These are phyloP conservation scores for Fusarium sp. DNA, from an alignment of 2,329 filamentous ascomycete genomes.

Conservation along the genomic window DNA sequence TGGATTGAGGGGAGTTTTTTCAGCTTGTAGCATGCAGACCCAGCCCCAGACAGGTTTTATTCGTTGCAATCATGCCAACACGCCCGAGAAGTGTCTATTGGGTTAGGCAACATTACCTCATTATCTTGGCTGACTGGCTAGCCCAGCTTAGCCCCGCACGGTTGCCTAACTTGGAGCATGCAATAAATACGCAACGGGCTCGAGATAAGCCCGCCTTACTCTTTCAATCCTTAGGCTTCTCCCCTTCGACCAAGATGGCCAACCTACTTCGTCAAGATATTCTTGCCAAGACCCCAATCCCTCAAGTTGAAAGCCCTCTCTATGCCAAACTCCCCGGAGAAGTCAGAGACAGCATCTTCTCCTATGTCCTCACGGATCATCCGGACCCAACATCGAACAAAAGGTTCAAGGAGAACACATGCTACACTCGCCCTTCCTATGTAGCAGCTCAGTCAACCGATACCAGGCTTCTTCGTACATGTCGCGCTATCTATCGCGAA, in stretches of 20 bases:
- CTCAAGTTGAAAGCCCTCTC: slow-evolving; percentile 40
- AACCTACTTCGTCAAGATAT: not conserved
- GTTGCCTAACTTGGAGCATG: slow-evolving; percentile 3
- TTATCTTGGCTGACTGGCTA: not conserved
- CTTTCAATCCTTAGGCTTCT: not conserved
- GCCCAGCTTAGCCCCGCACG: slow-evolving; percentile 9
- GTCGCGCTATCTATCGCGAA: slow-evolving; percentile 52
- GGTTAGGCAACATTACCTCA: not conserved
- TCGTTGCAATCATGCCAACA: not conserved
- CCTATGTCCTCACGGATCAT: slow-evolving; percentile 49
- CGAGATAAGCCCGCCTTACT: not conserved
- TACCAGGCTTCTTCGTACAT: slow-evolving; percentile 52
- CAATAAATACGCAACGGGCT: not conserved
- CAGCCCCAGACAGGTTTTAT: not conserved
- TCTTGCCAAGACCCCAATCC: not conserved
- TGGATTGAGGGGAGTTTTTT: not conserved
- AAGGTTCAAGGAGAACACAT: slow-evolving; percentile 44
- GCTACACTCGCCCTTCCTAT: slow-evolving; percentile 53
- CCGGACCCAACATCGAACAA: slow-evolving; percentile 42
- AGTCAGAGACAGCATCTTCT: slow-evolving; percentile 58
- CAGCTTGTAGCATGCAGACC: not conserved
- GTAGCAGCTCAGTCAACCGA: slow-evolving; percentile 48
- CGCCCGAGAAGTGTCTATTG: not conserved
- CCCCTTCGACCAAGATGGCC: not conserved
- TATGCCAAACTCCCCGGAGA: slow-evolving; percentile 56